These are phyloP conservation scores for Pichia sp. DNA, from an alignment of 1,139 yeast species.

Conservation along the genomic window DNA sequence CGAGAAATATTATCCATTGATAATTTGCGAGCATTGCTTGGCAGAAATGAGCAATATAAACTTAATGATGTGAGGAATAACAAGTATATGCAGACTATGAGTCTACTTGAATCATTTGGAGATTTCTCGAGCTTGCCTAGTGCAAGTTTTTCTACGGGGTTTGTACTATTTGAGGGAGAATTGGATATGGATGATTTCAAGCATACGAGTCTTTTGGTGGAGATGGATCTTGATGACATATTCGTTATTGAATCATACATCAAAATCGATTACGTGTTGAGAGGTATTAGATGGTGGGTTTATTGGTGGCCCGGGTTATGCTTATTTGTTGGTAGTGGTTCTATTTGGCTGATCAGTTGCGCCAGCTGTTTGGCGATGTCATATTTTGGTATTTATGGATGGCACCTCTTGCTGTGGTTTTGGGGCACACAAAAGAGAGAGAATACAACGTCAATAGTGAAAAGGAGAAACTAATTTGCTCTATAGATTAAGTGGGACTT, in stretches of 20 bases:
- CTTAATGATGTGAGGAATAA: background rate
- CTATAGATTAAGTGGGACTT: slow-evolving; percentile 27
- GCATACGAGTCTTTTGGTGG: slow-evolving; percentile 11
- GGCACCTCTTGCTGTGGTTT: background rate
- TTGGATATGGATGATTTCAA: slow-evolving; percentile 3
- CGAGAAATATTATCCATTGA: slow-evolving; percentile 5
- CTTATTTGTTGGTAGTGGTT: slow-evolving; percentile 11
- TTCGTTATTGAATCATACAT: slow-evolving; percentile 9
- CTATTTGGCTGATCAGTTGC: slow-evolving; percentile 11
- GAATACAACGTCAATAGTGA: too few relatives aligned
- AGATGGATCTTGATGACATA: slow-evolving; percentile 10
- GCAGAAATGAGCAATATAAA: slow-evolving; percentile 4
- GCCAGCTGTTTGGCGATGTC: slow-evolving; percentile 8
- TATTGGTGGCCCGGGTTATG: slow-evolving; percentile 19
- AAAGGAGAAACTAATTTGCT: too few relatives aligned
- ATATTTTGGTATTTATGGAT: slow-evolving; percentile 6
- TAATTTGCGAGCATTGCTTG: slow-evolving; percentile 5
- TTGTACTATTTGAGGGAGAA: slow-evolving; percentile 8
- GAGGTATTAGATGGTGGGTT: slow-evolving; percentile 15
- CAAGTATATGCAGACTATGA: slow-evolving; percentile 3
- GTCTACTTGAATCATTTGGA: slow-evolving; percentile 6
- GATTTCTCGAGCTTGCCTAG: slow-evolving; percentile 2
- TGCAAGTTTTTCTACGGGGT: slow-evolving; percentile 7
- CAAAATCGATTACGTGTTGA: slow-evolving; percentile 12
- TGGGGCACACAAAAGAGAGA: too few relatives aligned